Evolutionary conservation across 164 flowering plant species (phyloP), one percentile per base, ranked within the genome.

Genomic region (Piper longum): DNA sequence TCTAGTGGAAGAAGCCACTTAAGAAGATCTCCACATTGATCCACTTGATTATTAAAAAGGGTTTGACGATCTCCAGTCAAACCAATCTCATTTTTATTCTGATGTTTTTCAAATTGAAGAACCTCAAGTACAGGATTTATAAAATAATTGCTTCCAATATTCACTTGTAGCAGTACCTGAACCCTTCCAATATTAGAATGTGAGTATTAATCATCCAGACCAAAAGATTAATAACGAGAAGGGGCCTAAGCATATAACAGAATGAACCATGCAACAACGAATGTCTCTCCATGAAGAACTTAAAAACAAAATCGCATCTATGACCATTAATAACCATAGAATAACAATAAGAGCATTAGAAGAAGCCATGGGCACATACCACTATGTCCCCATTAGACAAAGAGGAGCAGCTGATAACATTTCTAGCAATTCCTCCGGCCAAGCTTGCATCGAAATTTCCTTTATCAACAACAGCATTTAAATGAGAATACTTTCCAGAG

Each of bases 1-100:
- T 91, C 91, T 71, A 95, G 67, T 43, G 99, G 99, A 77, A 91
- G 86, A 73, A 95, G 69, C 96, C 99, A 95, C 72, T 82, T 87
- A 43, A 95, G 81, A 63, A 95, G 71, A 54, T 85, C 92, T 59
- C 83, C 83, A 73, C 81, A 88, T 14, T 95, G 95, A 54, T 87
- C 96, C 8, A 59, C 67, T 59, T 68, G 74, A 74, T 77, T 73
- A 63, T 69, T 43, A 68, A 40, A 19, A 54, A 61, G 48, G 62
- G 66, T 71, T 3, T 77, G 77, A 56, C 63, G 67, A 57, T 66
- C 76, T 60, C 69, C 80, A 64, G 71, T 45, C 64, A 66, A 58
- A 67, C 69, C 48, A 63, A 61, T 61, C 56, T 71, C 70, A 69
- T 62, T 72, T 41, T 78, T 26, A 41, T 16, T 79, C 62, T 74